Percentiles rank a stretch among this genome's conserved stretches.
These are phyloP conservation scores for Whalleya microplaca DNA, from an alignment of 2,329 filamentous ascomycete species.

Conservation along the genomic window DNA sequence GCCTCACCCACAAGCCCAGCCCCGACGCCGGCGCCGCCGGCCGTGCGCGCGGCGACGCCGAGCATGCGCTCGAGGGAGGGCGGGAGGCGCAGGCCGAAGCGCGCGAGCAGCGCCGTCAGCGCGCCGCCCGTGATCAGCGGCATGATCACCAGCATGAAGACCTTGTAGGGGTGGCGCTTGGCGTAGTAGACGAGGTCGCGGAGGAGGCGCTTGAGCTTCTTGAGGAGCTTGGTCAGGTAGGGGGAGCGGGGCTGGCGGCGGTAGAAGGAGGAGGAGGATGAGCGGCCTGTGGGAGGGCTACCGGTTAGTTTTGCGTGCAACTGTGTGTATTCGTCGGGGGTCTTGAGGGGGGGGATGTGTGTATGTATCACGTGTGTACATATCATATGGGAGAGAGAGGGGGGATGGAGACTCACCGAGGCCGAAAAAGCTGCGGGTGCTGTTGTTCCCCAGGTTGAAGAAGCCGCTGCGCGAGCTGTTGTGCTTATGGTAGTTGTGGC, in stretches of 20 bases:
- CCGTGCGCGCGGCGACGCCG: slow-evolving; percentile 55
- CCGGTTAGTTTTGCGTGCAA: too few relatives aligned
- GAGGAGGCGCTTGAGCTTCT: slow-evolving; percentile 77
- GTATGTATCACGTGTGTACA: too few relatives aligned
- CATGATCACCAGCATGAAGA: slow-evolving; percentile 85
- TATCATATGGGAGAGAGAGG: neutral
- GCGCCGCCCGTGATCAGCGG: slow-evolving; percentile 85
- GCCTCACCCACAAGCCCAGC: slow-evolving; percentile 58
- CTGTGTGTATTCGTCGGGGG: too few relatives aligned
- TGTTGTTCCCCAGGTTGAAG: slow-evolving; percentile 38
- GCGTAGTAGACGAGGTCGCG: slow-evolving; percentile 82
- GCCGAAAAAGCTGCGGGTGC: slow-evolving; percentile 39
- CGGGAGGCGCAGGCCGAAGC: slow-evolving; percentile 80
- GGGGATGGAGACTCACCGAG: slow-evolving; percentile 27
- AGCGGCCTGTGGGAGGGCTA: slow-evolving; percentile 47
- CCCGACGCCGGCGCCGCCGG: slow-evolving; percentile 51
- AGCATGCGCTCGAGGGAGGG: slow-evolving; percentile 62
- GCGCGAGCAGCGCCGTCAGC: slow-evolving; percentile 74
- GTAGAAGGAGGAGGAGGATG: slow-evolving; percentile 67
- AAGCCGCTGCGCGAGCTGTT: slow-evolving; percentile 33
- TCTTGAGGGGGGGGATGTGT: too few relatives aligned
- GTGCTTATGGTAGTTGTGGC: slow-evolving; percentile 25
- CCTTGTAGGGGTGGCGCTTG: slow-evolving; percentile 81
- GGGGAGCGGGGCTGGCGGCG: slow-evolving; percentile 80
- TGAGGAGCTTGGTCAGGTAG: slow-evolving; percentile 74